Base-by-base conservation (phyloP, 2,329 filamentous ascomycete species). In the Bimuria novae-zelandiae region DNA sequence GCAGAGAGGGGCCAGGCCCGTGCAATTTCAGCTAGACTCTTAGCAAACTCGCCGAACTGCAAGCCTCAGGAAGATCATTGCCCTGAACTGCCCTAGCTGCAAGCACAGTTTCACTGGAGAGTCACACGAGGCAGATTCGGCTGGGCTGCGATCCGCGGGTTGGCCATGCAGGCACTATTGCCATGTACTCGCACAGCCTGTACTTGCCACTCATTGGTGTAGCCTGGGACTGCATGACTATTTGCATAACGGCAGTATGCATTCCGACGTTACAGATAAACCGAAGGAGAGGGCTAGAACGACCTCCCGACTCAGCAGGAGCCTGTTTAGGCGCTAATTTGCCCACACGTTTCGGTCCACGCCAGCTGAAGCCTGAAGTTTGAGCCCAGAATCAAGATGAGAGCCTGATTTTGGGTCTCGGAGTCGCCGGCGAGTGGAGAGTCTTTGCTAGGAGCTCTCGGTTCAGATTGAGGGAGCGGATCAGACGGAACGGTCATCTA, bases 241-340 rank as follows among this genome's bases (percentile, higher is more conserved):
- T 54, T 55, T 57, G 51, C 27, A 61, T 61, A 22, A 54, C 35
- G 46, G 49, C 41, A 51, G 46, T 33, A 52, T 27, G 39, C 46
- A 53, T 59, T 49, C 44, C n/a, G 27, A 50, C 48, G 50, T 59
- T 33, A 57, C 41, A 52, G 40, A 52, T 22, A 16, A 32, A 29
- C 21, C 8, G 12, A 27, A 52, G 46, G 14, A 12, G 41, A 52
- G 35, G 45, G 47, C 54, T 49, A 27, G 48, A 57, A 49, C 43
- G 30, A 29, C 33, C 35, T 29, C 36, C 37, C 49, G 21, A 49
- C 32, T 47, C 12, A 46, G 48, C 49, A 57, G 51, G 47, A 36
- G 39, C 40, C 16, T 21, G 39, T 57, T 55, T 27, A 48, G 54
- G 50, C 33, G 33, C 47, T 25, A 54, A 54, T 44, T 44, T 54